Evolutionary conservation across 306 rosid genomes (phyloP).

Genomic region (Lablab purpureus): DNA sequence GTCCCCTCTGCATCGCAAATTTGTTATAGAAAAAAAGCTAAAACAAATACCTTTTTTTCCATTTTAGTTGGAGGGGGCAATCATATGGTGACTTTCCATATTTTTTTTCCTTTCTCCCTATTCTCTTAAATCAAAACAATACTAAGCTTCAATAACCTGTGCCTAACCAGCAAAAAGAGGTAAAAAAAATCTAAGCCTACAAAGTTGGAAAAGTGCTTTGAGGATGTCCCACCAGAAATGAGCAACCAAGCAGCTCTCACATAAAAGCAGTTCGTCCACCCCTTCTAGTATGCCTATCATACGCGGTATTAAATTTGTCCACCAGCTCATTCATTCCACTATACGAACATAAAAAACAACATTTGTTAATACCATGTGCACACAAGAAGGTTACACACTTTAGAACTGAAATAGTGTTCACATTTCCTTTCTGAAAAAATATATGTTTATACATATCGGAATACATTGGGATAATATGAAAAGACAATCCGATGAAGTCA

Average conservation of each 20-base stretch:
- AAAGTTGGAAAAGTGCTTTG: constrained; percentile 31
- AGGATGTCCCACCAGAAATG: constrained; percentile 36
- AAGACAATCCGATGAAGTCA: background rate
- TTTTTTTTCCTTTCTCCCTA: background rate
- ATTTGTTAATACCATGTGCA: constrained; percentile 21
- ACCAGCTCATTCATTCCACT: constrained; percentile 72
- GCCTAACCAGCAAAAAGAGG: constrained; percentile 34
- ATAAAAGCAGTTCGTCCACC: constrained; percentile 91
- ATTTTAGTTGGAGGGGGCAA: constrained; percentile 2
- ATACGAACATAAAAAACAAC: constrained; percentile 14
- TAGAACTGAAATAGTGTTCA: constrained; percentile 2
- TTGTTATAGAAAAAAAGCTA: constrained; percentile 12
- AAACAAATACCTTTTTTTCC: background rate
- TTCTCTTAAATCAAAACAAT: constrained; percentile 43
- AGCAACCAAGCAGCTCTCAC: constrained; percentile 53
- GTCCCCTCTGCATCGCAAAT: constrained; percentile 28
- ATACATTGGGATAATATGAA: constrained; percentile 5
- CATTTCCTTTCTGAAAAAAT: background rate
- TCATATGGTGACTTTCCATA: constrained; percentile 29
- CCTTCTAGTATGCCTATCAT: constrained; percentile 91
- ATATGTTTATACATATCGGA: background rate
- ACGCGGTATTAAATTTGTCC: constrained; percentile 88
- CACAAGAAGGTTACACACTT: constrained; percentile 30
- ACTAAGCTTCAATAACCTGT: constrained; percentile 40
- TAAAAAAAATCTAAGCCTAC: constrained; percentile 25